phyloP scores from a whole-genome alignment of 768 basidiomycete genomes.

The Panaeolus cyanescens region DNA sequence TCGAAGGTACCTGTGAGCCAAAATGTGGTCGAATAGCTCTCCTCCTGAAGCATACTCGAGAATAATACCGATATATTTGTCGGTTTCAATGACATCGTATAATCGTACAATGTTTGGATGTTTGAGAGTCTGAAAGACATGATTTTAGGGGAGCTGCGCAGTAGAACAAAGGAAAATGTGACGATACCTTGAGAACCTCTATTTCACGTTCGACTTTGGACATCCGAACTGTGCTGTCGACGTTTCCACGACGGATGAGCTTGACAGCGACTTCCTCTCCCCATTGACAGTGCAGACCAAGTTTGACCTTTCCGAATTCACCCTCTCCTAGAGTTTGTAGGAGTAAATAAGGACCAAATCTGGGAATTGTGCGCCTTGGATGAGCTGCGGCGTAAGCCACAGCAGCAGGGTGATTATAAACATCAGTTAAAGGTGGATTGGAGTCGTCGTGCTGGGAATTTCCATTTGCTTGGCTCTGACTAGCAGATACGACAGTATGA shows the following conservation, averaged over 20 bases:
- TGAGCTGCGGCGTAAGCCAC: slow-evolving; percentile 82
- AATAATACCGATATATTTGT: slow-evolving; percentile 99
- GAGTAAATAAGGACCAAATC: slow-evolving; percentile 94
- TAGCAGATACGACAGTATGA: slow-evolving; percentile 60
- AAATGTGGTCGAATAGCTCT: slow-evolving; percentile 98
- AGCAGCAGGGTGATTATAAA: slow-evolving; percentile 84
- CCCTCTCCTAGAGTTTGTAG: slow-evolving; percentile 97
- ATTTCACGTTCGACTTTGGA: slow-evolving; percentile 98
- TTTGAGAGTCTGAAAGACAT: slow-evolving; percentile 69
- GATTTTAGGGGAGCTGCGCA: slow-evolving; percentile 16
- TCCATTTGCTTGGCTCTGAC: slow-evolving; percentile 28
- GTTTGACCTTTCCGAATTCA: slow-evolving; percentile 98
- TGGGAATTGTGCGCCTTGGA: slow-evolving; percentile 83
- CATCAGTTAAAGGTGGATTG: slow-evolving; percentile 61
- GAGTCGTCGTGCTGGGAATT: slow-evolving; percentile 40
- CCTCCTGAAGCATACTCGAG: slow-evolving; percentile 98
- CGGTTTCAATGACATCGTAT: slow-evolving; percentile 98
- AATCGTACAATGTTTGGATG: slow-evolving; percentile 98
- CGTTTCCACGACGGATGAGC: slow-evolving; percentile 89
- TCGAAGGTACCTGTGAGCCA: slow-evolving; percentile 94
- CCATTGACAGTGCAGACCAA: slow-evolving; percentile 92
- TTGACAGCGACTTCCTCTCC: slow-evolving; percentile 99
- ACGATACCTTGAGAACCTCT: slow-evolving; percentile 87
- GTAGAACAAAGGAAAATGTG: slow-evolving; percentile 7
- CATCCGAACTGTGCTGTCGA: slow-evolving; percentile 84